phyloP scores from a whole-genome alignment of 768 basidiomycete genomes.

The Cystobasidiopsis lactophilus region DNA sequence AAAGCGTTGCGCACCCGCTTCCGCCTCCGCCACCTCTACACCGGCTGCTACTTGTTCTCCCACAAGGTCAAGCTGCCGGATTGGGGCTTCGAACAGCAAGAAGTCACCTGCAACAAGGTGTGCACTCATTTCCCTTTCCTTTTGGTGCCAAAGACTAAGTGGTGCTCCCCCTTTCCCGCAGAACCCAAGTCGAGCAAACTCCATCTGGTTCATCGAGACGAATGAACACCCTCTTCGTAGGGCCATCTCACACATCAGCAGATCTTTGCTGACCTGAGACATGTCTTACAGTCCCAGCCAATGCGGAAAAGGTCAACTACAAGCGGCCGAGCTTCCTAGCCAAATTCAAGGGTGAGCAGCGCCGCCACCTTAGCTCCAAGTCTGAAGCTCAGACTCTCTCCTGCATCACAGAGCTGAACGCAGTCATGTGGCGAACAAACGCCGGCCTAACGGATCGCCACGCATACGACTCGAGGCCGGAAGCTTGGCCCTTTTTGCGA shows the following conservation, averaged over 20 bases:
- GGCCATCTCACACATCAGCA: conserved; percentile 22
- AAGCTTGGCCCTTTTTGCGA: conserved; percentile 66
- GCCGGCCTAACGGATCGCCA: conserved; percentile 88
- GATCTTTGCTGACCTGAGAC: not conserved
- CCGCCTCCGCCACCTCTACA: conserved; percentile 56
- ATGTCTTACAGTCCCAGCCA: conserved; percentile 35
- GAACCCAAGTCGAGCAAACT: conserved; percentile 72
- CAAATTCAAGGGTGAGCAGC: conserved; percentile 63
- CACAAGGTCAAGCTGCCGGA: conserved; percentile 95
- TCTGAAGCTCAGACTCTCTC: not conserved
- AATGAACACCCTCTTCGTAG: conserved; percentile 46
- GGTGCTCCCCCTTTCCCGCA: not conserved
- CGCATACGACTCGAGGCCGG: conserved; percentile 80
- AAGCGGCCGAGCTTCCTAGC: conserved; percentile 62
- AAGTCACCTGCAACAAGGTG: conserved; percentile 87
- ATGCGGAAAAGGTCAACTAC: conserved; percentile 75
- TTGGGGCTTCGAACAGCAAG: conserved; percentile 96
- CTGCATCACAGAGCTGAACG: not conserved
- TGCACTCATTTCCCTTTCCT: not conserved
- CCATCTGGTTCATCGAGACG: conserved; percentile 86
- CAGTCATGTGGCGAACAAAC: conserved; percentile 76
- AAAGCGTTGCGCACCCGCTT: conserved; percentile 63
- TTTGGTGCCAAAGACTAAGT: not conserved
- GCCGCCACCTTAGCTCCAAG: conserved; percentile 43
- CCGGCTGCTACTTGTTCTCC: conserved; percentile 89